Conservation (phyloP, 2,329 filamentous ascomycete species). For the Alternaria gansuensis region DNA sequence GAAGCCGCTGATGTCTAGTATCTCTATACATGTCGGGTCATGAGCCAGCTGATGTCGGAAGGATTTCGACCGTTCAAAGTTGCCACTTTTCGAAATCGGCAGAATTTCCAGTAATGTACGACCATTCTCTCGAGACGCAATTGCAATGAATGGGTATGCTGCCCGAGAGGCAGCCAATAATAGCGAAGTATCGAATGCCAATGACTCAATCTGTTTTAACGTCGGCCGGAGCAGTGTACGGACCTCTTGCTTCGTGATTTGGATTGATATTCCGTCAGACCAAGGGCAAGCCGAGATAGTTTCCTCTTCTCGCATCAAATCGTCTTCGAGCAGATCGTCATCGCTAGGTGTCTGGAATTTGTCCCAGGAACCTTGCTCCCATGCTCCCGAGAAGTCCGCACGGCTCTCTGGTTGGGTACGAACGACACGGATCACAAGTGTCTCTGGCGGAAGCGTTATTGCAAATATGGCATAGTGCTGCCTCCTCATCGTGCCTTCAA, state of each 20-base stretch:
- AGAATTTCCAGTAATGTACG: conserved; percentile 37
- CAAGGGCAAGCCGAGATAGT: conserved; percentile 44
- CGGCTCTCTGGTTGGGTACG: conserved; percentile 33
- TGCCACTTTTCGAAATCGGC: conserved; percentile 28
- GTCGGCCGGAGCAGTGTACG: conserved; percentile 35
- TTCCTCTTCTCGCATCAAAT: conserved; percentile 41
- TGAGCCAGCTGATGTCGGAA: conserved; percentile 28
- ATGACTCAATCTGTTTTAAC: conserved; percentile 26
- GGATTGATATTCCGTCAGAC: conserved; percentile 36
- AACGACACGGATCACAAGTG: conserved; percentile 40
- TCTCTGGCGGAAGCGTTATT: conserved; percentile 49
- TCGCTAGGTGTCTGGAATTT: conserved; percentile 35
- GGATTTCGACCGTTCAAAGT: conserved; percentile 21
- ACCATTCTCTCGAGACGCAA: conserved; percentile 32
- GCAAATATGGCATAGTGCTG: conserved; percentile 50
- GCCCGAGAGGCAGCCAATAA: conserved; percentile 35
- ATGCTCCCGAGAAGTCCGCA: conserved; percentile 32
- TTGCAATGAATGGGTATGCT: conserved; percentile 29
- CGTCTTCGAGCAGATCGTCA: conserved; percentile 34
- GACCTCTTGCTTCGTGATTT: conserved; percentile 42
- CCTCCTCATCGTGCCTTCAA: conserved; percentile 37
- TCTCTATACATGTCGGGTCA: conserved; percentile 49
- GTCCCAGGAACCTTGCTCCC: conserved; percentile 41
- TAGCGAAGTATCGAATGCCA: conserved; percentile 30
- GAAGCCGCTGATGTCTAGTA: conserved; percentile 33